phyloP scores from a whole-genome alignment of 768 basidiomycete genomes.

The Harrya chromipes region DNA sequence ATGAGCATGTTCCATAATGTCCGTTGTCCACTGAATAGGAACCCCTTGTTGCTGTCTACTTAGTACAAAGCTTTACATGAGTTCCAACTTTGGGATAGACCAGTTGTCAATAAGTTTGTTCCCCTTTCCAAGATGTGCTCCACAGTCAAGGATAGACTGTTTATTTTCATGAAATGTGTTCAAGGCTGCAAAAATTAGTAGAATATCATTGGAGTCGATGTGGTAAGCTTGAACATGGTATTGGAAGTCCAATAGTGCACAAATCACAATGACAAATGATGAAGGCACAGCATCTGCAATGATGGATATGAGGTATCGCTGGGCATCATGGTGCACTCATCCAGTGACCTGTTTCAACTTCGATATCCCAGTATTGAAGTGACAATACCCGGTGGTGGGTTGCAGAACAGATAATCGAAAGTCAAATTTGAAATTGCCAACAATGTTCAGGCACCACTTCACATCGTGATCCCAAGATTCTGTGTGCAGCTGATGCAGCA shows the following conservation, averaged over 20 bases:
- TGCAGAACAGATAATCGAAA: slow-evolving; percentile 4
- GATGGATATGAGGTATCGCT: slow-evolving; percentile 33
- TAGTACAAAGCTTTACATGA: too few relatives aligned
- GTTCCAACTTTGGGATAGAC: too few relatives aligned
- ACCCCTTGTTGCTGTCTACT: too few relatives aligned
- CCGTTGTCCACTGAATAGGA: not conserved
- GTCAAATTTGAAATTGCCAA: slow-evolving; percentile 1
- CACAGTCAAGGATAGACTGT: slow-evolving; percentile 28
- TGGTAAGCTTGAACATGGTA: slow-evolving; percentile 33
- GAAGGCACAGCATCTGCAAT: slow-evolving; percentile 33
- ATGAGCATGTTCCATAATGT: slow-evolving; percentile 19
- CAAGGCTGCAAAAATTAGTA: slow-evolving; percentile 10
- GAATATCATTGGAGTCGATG: slow-evolving; percentile 24
- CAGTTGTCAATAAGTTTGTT: too few relatives aligned
- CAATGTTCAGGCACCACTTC: too few relatives aligned
- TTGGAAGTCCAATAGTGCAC: slow-evolving; percentile 36
- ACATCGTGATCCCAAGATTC: too few relatives aligned
- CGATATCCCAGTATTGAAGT: slow-evolving; percentile 38
- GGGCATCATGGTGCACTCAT: slow-evolving; percentile 36
- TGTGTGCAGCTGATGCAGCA: too few relatives aligned
- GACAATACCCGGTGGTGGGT: slow-evolving; percentile 27
- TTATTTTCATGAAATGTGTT: slow-evolving; percentile 36
- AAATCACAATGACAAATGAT: slow-evolving; percentile 32
- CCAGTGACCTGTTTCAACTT: slow-evolving; percentile 42
- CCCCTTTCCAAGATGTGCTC: slow-evolving; percentile 19